Evolutionary conservation across 208 protist species (phyloP).

Genomic region (Trypanosoma scelopori): DNA sequence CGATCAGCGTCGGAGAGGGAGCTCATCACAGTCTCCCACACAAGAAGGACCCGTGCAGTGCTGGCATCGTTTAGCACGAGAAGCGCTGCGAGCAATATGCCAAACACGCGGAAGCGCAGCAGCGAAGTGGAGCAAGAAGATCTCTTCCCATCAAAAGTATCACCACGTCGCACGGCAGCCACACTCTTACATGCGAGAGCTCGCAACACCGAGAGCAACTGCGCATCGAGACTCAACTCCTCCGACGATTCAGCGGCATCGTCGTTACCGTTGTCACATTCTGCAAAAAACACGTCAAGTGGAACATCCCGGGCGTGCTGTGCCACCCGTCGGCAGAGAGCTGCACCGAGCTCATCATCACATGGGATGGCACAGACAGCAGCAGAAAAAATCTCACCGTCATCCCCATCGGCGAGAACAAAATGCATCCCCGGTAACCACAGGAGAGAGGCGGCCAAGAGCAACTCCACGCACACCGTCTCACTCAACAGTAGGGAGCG

Average conservation of each 20-base stretch:
- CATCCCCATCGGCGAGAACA: not conserved
- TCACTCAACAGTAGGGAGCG: slow-evolving; percentile 4
- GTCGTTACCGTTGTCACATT: not conserved
- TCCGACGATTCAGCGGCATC: not conserved
- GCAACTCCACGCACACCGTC: not conserved
- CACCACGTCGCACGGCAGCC: not conserved
- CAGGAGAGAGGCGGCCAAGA: slow-evolving; percentile 13
- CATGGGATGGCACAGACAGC: not conserved
- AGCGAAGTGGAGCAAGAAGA: not conserved
- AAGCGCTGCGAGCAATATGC: slow-evolving; percentile 24
- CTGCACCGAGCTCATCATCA: not conserved
- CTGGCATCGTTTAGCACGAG: slow-evolving; percentile 26
- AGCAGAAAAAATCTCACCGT: not conserved
- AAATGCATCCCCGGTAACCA: slow-evolving; percentile 27
- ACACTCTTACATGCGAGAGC: slow-evolving; percentile 10
- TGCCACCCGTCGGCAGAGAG: slow-evolving; percentile 3
- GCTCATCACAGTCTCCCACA: slow-evolving; percentile 25
- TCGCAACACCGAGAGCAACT: slow-evolving; percentile 19
- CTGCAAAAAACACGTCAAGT: slow-evolving; percentile 14
- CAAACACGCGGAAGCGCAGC: slow-evolving; percentile 13
- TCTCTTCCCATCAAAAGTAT: not conserved
- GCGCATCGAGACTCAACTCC: slow-evolving; percentile 16
- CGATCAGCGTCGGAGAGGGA: slow-evolving; percentile 7
- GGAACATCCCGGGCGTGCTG: slow-evolving; percentile 20
- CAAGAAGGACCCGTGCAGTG: slow-evolving; percentile 20